phyloP scores from a whole-genome alignment of 2,329 filamentous ascomycete genomes.

The Nannizziopsis arthrosporioides region DNA sequence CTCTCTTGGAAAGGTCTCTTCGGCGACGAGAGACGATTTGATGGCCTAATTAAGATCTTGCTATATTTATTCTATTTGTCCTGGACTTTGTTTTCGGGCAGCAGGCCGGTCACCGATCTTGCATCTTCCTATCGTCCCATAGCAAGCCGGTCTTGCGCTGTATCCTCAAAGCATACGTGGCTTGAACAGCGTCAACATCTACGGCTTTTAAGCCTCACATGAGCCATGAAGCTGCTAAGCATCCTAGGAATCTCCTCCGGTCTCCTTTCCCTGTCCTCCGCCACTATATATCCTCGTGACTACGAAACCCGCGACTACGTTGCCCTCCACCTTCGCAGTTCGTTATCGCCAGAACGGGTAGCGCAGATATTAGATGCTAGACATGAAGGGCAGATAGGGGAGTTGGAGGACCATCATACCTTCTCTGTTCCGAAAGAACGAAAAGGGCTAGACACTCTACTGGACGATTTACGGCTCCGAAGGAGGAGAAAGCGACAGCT shows the following conservation, averaged over 20 bases:
- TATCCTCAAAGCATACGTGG: not conserved
- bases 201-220: not conserved
- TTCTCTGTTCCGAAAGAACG: slow-evolving; percentile 57
- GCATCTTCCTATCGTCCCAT: not conserved
- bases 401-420: slow-evolving; percentile 69
- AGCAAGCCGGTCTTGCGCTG: slow-evolving; percentile 5
- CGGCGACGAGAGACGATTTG: no score
- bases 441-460: slow-evolving; percentile 44
- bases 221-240: slow-evolving; percentile 13
- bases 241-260: slow-evolving; percentile 6
- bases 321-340: slow-evolving; percentile 66
- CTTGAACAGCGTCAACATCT: not conserved
- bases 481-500: slow-evolving; percentile 49
- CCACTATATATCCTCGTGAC: slow-evolving; percentile 47
- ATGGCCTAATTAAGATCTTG: no score
- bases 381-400: slow-evolving; percentile 70
- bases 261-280: slow-evolving; percentile 13
- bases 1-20: no score
- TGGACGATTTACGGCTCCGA: slow-evolving; percentile 44
- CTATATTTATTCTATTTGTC: not conserved
- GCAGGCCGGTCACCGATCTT: not conserved
- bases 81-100: not conserved
- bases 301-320: slow-evolving; percentile 84
- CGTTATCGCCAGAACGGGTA: slow-evolving; percentile 48
- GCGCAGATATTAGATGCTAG: slow-evolving; percentile 61